Conservation (phyloP, 441 rosid genomes). For the Hura crepitans region DNA sequence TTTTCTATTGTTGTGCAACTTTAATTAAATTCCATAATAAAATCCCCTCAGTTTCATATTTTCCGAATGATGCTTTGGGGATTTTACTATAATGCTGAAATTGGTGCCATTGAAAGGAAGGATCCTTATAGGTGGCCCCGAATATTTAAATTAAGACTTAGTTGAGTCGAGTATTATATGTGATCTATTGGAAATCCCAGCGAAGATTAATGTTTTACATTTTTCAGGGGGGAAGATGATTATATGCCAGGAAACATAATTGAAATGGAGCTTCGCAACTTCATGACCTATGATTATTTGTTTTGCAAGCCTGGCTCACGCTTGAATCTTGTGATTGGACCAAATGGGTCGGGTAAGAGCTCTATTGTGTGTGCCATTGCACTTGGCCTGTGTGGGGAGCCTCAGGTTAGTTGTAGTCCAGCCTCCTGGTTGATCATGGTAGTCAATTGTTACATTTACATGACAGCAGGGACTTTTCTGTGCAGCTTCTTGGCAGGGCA, state of each 20-base stretch:
- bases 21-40: background rate
- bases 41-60: background rate
- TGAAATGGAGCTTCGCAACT: slow-evolving; percentile 81
- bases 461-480: slow-evolving; percentile 19
- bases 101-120: background rate
- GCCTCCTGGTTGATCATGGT: slow-evolving; percentile 15
- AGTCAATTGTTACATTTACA: slow-evolving; percentile 11
- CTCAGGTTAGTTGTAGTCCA: slow-evolving; percentile 53
- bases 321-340: slow-evolving; percentile 89
- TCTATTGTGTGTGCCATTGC: slow-evolving; percentile 97
- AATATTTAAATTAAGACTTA: background rate
- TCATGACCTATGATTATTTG: slow-evolving; percentile 79
- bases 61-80: background rate
- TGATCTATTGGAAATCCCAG: background rate
- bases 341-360: slow-evolving; percentile 96
- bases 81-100: background rate
- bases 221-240: slow-evolving; percentile 79
- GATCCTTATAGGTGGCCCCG: background rate
- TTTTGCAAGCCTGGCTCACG: slow-evolving; percentile 84
- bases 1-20: too few relatives aligned
- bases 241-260: slow-evolving; percentile 79
- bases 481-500: slow-evolving; percentile 92
- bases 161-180: background rate
- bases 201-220: background rate
- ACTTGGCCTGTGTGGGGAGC: slow-evolving; percentile 89